Evolutionary conservation across 257 asterid genomes (phyloP), one percentile per base, ranked within the genome.

Genomic region (Sherardia arvensis): DNA sequence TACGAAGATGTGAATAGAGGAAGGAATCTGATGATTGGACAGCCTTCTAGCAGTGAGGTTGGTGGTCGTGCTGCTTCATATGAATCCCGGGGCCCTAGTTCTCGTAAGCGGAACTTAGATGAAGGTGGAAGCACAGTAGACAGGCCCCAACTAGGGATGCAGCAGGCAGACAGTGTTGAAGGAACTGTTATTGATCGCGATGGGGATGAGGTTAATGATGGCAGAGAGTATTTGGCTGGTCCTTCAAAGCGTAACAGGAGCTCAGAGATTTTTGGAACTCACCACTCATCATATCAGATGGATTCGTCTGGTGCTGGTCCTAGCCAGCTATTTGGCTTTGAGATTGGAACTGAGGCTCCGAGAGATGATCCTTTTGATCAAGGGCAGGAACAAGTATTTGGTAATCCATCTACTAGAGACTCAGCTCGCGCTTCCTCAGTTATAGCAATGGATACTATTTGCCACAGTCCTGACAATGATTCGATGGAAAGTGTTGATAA

Each of bases 121-220:
- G 99, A 93, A 86, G 96, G 94, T 73, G 99, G 97, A 77, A 93
- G 99, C 81, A 93, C 99, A 1, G 96, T 82, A 67, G 99, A 93
- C 74, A 77, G 86, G 71, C 94, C 96, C 64, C 95, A 77, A 18
- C 66, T 84, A 73, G 71, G 68, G 47, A 68, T 74, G 70, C 99
- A 83, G 68, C 97, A 82, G 17, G 94, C 94, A 17, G 99, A 93
- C 73, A 93, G 99, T 62, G 84, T 85, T 12, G 99, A 93, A 81
- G 99, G 99, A 73, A 93, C 96, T 66, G 96, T 93, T 64, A 90
- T 93, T 30, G 99, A 93, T 68, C 97, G 94, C 27, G 99, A 93
- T 56, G 95, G 91, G 28, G 99, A 93, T 76, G 99, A 93, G 78
- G 97, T 93, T 11, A 81, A 87, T 71, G 99, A 84, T 74, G 95